Base-by-base conservation (phyloP, 2,329 filamentous ascomycete genomes). In the Diaporthe sp. region DNA sequence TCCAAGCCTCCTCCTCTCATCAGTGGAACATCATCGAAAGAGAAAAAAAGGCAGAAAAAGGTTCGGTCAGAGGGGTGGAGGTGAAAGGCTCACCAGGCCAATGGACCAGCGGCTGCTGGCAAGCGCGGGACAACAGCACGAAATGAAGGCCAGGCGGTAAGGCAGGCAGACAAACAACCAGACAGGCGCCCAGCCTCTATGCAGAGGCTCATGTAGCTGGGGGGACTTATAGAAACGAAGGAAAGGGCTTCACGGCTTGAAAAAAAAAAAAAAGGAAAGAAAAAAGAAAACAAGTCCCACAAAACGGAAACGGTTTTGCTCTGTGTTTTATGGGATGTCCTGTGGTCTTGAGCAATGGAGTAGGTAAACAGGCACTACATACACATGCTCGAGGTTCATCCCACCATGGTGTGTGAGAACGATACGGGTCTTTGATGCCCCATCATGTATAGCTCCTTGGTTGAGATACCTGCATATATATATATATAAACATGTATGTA, bases 241-340 rank as follows among this genome's bases (percentile, higher is more conserved):
- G 25, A 7, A 31, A 4, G n/a, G 49, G 65, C 65, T 68, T 68
- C 65, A 68, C 65, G 65, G 65, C 65, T 68, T 39, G 9, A 4
- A n/a, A 42, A 25, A 31, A 31, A n/a, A 31, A 31, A 4, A 25
- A 25, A 25, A 53, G 34, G 9, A n/a, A n/a, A 51, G 20, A n/a
- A 51, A 22, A n/a, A 51, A 5, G 13, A 31, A 55, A 31, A 55
- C 28, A n/a, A 10, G 22, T 22, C 34, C 39, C 39, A 65, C 60
- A 31, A 28, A 47, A 44, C 22, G 25, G 20, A 13, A 47, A n/a
- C 34, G 28, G 17, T 8, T 37, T 53, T 28, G 4, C 5, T 8
- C 31, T 53, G 49, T 55, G 47, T 31, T 42, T 9, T 6, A 13
- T 8, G 22, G 47, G 28, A 49, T n/a, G 12, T 15, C 6, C 9